phyloP scores from a whole-genome alignment of 1,284 basidiomycete genomes.

The Heterobasidion parviporum region DNA sequence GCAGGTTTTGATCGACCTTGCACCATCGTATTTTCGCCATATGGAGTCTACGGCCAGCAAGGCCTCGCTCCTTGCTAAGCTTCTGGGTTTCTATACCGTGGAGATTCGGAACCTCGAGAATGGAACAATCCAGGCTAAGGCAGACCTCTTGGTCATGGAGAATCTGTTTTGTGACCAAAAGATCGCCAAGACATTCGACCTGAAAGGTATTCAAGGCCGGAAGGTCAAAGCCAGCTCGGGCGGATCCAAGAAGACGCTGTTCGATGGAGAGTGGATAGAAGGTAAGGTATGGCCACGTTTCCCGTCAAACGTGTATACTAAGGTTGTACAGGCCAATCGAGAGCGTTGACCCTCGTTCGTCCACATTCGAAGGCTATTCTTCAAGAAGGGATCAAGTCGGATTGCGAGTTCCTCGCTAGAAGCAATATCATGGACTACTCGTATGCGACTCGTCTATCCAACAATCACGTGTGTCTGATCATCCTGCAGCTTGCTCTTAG shows the following conservation, averaged over 20 bases:
- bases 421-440: constrained; percentile 84
- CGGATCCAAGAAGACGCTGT: constrained; percentile 45
- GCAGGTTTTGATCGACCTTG: constrained; percentile 68
- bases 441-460: constrained; percentile 24
- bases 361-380: constrained; percentile 66
- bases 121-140: constrained; percentile 52
- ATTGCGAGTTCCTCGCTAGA: constrained; percentile 63
- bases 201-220: constrained; percentile 72
- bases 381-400: constrained; percentile 56
- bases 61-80: constrained; percentile 64
- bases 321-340: constrained; percentile 44
- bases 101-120: constrained; percentile 68
- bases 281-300: constrained; percentile 26
- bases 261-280: constrained; percentile 80
- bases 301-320: not conserved
- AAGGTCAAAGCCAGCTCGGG: constrained; percentile 36
- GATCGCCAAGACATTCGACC: constrained; percentile 62
- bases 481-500: constrained; percentile 46
- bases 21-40: constrained; percentile 70
- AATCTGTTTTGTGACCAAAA: constrained; percentile 69
- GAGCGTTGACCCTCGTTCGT: constrained; percentile 52
- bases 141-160: constrained; percentile 76
- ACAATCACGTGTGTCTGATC: not conserved
- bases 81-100: constrained; percentile 73
- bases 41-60: constrained; percentile 60